Percentiles rank a stretch among this genome's conserved stretches.
Evolutionary conservation across 164 flowering plant species (phyloP).

Genomic region (Amborella trichopoda): DNA sequence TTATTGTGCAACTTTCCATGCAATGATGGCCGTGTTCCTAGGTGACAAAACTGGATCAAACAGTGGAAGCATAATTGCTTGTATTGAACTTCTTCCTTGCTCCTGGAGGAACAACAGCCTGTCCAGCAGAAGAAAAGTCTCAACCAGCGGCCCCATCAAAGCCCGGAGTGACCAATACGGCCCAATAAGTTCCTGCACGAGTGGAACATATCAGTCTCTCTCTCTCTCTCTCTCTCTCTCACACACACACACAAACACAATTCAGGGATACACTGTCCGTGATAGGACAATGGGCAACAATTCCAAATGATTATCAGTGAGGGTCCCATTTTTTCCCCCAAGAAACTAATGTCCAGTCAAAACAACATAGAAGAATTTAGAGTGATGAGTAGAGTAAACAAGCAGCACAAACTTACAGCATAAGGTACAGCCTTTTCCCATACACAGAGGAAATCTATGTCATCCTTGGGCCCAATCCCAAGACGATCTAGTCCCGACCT

Average conservation of each 20-base stretch:
- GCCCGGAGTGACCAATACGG: slow-evolving; percentile 89
- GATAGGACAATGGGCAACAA: too few species aligned
- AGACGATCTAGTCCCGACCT: slow-evolving; percentile 57
- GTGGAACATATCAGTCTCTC: too few species aligned
- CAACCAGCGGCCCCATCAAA: slow-evolving; percentile 71
- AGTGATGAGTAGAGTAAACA: too few species aligned
- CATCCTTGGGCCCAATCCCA: slow-evolving; percentile 29
- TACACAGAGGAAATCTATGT: slow-evolving; percentile 23
- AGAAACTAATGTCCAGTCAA: too few species aligned
- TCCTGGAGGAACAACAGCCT: slow-evolving; percentile 81
- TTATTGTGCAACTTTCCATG: slow-evolving; percentile 31
- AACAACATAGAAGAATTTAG: too few species aligned
- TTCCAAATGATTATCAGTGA: too few species aligned
- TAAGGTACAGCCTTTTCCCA: slow-evolving; percentile 63
- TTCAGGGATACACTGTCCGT: too few species aligned
- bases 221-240: too few species aligned
- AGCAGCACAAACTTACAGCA: slow-evolving; percentile 29
- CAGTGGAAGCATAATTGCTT: slow-evolving; percentile 51
- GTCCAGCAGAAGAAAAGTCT: slow-evolving; percentile 78
- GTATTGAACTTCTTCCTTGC: slow-evolving; percentile 30
- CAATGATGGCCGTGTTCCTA: slow-evolving; percentile 74
- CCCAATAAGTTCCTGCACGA: slow-evolving; percentile 73
- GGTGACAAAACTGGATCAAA: slow-evolving; percentile 84
- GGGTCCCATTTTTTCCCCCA: too few species aligned
- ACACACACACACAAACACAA: too few species aligned